These are phyloP conservation scores for Lepidopterella palustris DNA, from an alignment of 495 filamentous ascomycete species.

Conservation along the genomic window DNA sequence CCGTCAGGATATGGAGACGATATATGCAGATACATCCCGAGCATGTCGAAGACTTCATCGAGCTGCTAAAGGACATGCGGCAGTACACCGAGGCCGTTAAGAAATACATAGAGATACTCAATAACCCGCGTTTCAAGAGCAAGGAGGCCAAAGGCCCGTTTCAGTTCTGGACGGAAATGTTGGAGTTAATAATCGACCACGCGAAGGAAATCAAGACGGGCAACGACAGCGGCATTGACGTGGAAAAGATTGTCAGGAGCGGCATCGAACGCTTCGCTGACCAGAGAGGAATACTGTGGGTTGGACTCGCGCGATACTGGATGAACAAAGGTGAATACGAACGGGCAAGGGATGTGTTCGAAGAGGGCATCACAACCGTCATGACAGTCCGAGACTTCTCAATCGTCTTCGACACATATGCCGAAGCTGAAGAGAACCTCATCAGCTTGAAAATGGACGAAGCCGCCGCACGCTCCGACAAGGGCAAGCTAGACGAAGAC, in stretches of 20 bases:
- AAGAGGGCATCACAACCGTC: slow-evolving; percentile 94
- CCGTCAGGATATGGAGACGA: slow-evolving; percentile 85
- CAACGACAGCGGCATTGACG: slow-evolving; percentile 73
- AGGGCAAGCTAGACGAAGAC: slow-evolving; percentile 72
- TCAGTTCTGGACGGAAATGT: slow-evolving; percentile 96
- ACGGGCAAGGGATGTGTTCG: slow-evolving; percentile 83
- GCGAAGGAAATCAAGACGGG: slow-evolving; percentile 79
- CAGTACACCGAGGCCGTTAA: slow-evolving; percentile 89
- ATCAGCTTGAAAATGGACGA: slow-evolving; percentile 86
- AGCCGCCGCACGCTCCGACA: slow-evolving; percentile 72
- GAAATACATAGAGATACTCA: slow-evolving; percentile 88
- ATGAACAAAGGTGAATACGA: slow-evolving; percentile 90
- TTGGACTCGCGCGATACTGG: slow-evolving; percentile 93
- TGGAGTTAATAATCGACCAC: slow-evolving; percentile 89
- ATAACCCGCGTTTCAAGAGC: slow-evolving; percentile 86
- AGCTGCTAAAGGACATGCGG: slow-evolving; percentile 72
- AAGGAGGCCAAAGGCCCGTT: slow-evolving; percentile 93
- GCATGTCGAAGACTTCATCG: slow-evolving; percentile 90
- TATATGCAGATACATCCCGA: slow-evolving; percentile 99
- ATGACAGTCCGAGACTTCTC: slow-evolving; percentile 99
- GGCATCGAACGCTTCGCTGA: slow-evolving; percentile 90
- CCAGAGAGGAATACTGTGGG: slow-evolving; percentile 95
- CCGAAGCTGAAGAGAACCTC: slow-evolving; percentile 94
- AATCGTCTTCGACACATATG: slow-evolving; percentile 90
- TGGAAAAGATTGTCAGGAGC: slow-evolving; percentile 88